Evolutionary conservation across 1,139 yeast genomes (phyloP), one percentile per base, ranked within the genome.

Genomic region (Sugiyamaella castrensis): DNA sequence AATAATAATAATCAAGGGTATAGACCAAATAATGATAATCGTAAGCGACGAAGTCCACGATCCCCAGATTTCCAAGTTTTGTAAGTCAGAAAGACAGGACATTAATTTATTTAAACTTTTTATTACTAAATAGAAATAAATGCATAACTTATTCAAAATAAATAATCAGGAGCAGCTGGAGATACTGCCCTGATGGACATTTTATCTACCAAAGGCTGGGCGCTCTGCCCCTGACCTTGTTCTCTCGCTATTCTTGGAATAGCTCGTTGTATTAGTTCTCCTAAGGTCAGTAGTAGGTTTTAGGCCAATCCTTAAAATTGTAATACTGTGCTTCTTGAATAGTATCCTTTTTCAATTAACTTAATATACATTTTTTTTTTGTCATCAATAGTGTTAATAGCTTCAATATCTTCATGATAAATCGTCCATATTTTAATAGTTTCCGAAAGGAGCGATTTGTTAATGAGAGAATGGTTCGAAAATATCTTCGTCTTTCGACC

Each of bases 351-450:
- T 11, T 39, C 37, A 32, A 34, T 29, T 1, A 43, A 4, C 7
- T 36, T 27, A 10, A 37, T 31, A 8, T 41, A n/a, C 30, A 43
- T 26, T 2, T 37, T 37, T 12, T 29, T 30, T 15, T 42, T 41
- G 29, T 35, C 10, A 1, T 59, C 59, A 47, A 63, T 60, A 37
- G 52, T 56, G 50, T 67, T 67, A 33, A 37, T 55, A 12, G 65
- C 67, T 10, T 30, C 32, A 15, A 66, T 47, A 49, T 67, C 67
- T 15, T 67, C 69, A 48, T 66, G 61, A 43, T 65, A 63, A 35
- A 67, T 49, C 3, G 57, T 51, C 65, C 65, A 64, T 30, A 64
- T 50, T 12, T 48, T 51, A 8, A 50, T 42, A 2, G 51, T 49
- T 28, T 56, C 54, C 8, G 44, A 36, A 37, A 42, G 5, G 32